Percentiles rank a stretch among this genome's conserved stretches.
Conservation (phyloP, 2,329 filamentous ascomycete genomes). For the Talaromyces sp. region DNA sequence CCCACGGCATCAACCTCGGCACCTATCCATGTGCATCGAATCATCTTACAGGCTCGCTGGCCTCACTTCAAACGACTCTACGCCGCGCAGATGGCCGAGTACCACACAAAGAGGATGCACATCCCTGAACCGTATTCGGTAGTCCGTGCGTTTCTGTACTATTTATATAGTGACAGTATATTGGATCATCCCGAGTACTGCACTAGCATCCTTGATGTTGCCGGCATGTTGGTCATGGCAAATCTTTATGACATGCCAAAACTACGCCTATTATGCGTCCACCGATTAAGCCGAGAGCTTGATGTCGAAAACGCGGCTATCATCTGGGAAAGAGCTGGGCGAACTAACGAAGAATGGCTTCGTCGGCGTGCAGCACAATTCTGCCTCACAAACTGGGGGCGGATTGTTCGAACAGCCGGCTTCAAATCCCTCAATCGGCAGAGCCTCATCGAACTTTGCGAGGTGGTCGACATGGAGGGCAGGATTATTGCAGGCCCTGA, state of each 20-base stretch:
- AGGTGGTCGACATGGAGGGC: conserved; percentile 91
- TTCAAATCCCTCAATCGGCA: conserved; percentile 74
- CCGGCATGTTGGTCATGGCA: conserved; percentile 91
- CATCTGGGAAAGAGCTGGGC: conserved; percentile 89
- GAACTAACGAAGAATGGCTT: conserved; percentile 90
- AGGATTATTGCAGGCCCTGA: conserved; percentile 84
- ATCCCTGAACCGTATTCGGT: conserved; percentile 94
- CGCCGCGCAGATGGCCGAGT: conserved; percentile 92
- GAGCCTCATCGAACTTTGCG: conserved; percentile 82
- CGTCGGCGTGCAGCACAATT: conserved; percentile 81
- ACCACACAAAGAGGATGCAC: conserved; percentile 95
- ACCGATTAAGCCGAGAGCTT: conserved; percentile 80
- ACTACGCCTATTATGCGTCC: conserved; percentile 82
- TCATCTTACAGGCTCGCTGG: conserved; percentile 93
- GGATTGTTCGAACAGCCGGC: conserved; percentile 80
- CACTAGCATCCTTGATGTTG: conserved; percentile 70
- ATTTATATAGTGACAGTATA: conserved; percentile 94
- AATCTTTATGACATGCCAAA: conserved; percentile 98
- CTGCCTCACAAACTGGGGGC: conserved; percentile 90
- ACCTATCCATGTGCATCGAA: conserved; percentile 89
- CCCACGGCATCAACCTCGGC: conserved; percentile 54
- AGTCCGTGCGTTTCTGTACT: conserved; percentile 90
- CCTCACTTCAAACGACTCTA: conserved; percentile 92
- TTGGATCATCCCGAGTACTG: conserved; percentile 53
- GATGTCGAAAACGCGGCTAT: conserved; percentile 93